Percentiles rank a stretch among this genome's conserved stretches.
These are phyloP conservation scores for Dactylellina sp. DNA, from an alignment of 2,329 filamentous ascomycete species.

Conservation along the genomic window DNA sequence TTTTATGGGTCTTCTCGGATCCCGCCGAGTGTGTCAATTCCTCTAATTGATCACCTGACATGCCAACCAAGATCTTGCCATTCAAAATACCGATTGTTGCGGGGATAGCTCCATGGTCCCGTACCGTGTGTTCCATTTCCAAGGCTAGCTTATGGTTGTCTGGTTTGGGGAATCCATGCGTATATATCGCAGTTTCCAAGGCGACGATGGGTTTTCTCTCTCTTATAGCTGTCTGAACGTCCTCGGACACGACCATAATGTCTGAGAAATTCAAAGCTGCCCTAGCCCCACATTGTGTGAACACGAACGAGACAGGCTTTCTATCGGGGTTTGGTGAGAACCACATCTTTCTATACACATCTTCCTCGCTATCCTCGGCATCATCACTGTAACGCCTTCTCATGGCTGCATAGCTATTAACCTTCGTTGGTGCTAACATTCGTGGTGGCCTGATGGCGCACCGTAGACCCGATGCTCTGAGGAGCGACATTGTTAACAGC, in stretches of 20 bases:
- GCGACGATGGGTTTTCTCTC: slow-evolving; percentile 86
- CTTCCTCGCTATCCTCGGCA: not conserved
- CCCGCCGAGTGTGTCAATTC: slow-evolving; percentile 75
- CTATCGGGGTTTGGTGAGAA: not conserved
- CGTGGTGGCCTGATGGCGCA: slow-evolving; percentile 10
- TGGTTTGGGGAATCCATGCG: slow-evolving; percentile 83
- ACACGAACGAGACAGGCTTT: no score
- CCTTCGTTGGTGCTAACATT: not conserved
- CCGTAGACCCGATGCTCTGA: slow-evolving; percentile 35
- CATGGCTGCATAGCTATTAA: not conserved
- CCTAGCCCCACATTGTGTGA: no score
- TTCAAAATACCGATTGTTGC: slow-evolving; percentile 90
- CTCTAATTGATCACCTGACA: slow-evolving; percentile 77
- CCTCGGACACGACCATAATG: slow-evolving; percentile 74
- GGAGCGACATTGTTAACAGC: slow-evolving; percentile 36
- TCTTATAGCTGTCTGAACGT: slow-evolving; percentile 81
- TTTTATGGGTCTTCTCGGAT: slow-evolving; percentile 78
- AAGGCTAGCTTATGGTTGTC: slow-evolving; percentile 81
- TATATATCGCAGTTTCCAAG: slow-evolving; percentile 96
- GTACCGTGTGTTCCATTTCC: slow-evolving; percentile 82
- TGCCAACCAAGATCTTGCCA: slow-evolving; percentile 83
- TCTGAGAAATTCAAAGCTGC: not conserved
- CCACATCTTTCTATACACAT: not conserved
- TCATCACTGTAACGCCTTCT: slow-evolving; percentile 15
- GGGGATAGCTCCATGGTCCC: slow-evolving; percentile 82